Conservation (phyloP, 371 early-diverging fungal genomes). For the Edhazardia aedis region DNA sequence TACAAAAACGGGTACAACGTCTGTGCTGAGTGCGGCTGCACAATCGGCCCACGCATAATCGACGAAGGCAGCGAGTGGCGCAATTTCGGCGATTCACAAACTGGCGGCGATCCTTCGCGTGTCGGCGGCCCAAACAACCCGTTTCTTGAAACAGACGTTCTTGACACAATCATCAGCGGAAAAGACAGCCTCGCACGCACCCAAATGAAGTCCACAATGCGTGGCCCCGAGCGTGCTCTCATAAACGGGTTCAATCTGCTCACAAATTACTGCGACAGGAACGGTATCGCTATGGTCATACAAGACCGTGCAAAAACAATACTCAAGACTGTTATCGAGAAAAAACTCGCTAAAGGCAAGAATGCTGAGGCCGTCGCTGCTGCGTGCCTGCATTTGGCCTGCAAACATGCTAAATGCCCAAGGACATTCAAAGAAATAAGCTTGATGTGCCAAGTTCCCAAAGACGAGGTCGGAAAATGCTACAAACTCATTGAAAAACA, state of each 20-base stretch:
- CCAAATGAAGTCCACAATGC: slow-evolving; percentile 45
- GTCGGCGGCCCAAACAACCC: slow-evolving; percentile 47
- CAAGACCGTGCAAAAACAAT: slow-evolving; percentile 75
- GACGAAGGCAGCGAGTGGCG: slow-evolving; percentile 47
- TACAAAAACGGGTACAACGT: slow-evolving; percentile 46
- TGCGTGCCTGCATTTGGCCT: slow-evolving; percentile 84
- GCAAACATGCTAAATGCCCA: slow-evolving; percentile 64
- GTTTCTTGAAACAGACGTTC: slow-evolving; percentile 42
- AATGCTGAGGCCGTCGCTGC: slow-evolving; percentile 69
- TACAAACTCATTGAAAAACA: slow-evolving; percentile 46
- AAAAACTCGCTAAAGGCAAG: slow-evolving; percentile 66
- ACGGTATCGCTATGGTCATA: slow-evolving; percentile 59
- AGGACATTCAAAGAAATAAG: slow-evolving; percentile 91
- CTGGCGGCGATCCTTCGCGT: slow-evolving; percentile 38
- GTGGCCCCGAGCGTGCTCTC: slow-evolving; percentile 54
- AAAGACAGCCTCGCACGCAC: slow-evolving; percentile 39
- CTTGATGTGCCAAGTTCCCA: slow-evolving; percentile 61
- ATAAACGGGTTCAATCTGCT: slow-evolving; percentile 74
- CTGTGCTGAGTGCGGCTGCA: slow-evolving; percentile 44
- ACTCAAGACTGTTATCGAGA: slow-evolving; percentile 59
- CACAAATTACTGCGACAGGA: slow-evolving; percentile 64
- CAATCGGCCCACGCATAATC: slow-evolving; percentile 41
- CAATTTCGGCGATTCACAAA: slow-evolving; percentile 39
- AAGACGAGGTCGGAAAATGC: slow-evolving; percentile 45
- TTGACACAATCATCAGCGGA: slow-evolving; percentile 45